These are phyloP conservation scores for Saccharum spontaneum DNA, from an alignment of 176 grass and related monocot genomes.

Conservation along the genomic window DNA sequence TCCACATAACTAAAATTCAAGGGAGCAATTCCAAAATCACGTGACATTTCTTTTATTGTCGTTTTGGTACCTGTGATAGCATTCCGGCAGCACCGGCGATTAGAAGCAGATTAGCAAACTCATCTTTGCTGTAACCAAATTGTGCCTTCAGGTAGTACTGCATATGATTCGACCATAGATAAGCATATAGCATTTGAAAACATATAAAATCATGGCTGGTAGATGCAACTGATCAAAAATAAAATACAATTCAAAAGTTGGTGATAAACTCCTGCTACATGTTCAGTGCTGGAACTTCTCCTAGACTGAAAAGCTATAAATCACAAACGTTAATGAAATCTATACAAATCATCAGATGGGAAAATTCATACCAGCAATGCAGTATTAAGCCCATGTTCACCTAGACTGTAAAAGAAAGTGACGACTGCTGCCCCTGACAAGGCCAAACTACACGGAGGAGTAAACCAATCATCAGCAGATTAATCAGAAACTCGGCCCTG, in stretches of 20 bases:
- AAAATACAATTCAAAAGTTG: neutral
- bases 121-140: conserved; percentile 88
- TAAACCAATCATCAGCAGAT: neutral
- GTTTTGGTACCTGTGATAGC: conserved; percentile 66
- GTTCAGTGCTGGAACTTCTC: too few species aligned
- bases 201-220: neutral
- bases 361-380: conserved; percentile 61
- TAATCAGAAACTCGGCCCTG: neutral
- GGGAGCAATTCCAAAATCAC: neutral
- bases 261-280: neutral
- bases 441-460: conserved; percentile 36
- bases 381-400: conserved; percentile 73
- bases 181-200: neutral
- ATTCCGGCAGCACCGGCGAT: conserved; percentile 64
- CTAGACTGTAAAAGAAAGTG: conserved; percentile 78
- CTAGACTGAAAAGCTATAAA: too few species aligned
- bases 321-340: too few species aligned
- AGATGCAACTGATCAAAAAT: neutral
- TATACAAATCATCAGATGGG: neutral
- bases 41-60: neutral
- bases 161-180: conserved; percentile 20
- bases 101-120: conserved; percentile 84
- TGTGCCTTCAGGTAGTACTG: conserved; percentile 91
- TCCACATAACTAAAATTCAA: neutral
- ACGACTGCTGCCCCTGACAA: conserved; percentile 65